These are phyloP conservation scores for Globisporangium okanoganense DNA, from an alignment of 352 stramenopile genomes.

Conservation along the genomic window DNA sequence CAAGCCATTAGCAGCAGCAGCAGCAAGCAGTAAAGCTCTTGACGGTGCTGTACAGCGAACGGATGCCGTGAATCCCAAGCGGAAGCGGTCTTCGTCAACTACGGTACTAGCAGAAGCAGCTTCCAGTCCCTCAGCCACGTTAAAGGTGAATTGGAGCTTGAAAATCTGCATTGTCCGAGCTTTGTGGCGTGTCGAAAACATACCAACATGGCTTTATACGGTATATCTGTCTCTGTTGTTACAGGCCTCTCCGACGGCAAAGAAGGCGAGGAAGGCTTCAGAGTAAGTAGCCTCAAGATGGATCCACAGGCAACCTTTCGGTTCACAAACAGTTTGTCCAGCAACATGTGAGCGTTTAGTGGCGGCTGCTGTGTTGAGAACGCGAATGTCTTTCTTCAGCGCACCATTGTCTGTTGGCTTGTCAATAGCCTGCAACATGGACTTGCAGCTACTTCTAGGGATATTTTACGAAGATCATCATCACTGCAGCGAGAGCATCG, in stretches of 20 bases:
- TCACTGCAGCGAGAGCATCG: conserved; percentile 22
- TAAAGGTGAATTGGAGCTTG: conserved; percentile 3
- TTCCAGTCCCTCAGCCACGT: neutral
- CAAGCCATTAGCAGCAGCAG: too few relatives aligned
- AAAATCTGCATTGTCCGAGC: neutral
- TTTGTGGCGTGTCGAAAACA: neutral
- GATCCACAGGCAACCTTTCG: neutral
- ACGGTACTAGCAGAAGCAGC: neutral
- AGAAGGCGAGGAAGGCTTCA: conserved; percentile 15
- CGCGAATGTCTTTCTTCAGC: neutral
- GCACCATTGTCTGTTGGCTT: neutral
- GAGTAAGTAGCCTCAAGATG: neutral
- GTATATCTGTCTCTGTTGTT: neutral
- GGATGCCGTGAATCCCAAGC: conserved; percentile 8
- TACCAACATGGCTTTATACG: neutral
- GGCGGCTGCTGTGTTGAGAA: neutral
- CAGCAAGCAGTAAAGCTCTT: neutral
- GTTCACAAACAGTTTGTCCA: too few relatives aligned
- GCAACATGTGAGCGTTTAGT: neutral
- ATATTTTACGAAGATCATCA: neutral
- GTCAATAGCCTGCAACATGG: neutral
- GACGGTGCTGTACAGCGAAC: neutral
- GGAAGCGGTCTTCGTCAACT: conserved; percentile 4
- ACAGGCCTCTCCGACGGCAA: conserved; percentile 10
- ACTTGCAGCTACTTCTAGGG: neutral